Conservation (phyloP, 1,284 basidiomycete species). For the Trichosporon sp. region DNA sequence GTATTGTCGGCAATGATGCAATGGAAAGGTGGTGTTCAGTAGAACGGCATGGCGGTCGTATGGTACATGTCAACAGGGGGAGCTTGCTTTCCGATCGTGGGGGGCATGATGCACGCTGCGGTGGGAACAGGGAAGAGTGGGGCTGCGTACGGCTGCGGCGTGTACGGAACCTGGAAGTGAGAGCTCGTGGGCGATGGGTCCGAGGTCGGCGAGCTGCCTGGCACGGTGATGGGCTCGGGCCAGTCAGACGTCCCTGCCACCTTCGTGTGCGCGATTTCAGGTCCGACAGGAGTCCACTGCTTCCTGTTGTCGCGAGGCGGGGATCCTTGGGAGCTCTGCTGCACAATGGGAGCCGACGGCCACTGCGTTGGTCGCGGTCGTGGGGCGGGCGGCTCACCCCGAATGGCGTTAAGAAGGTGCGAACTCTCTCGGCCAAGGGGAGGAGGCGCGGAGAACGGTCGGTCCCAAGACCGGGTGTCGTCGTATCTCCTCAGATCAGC, state of each 20-base stretch:
- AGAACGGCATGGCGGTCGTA: neutral
- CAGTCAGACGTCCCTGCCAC: neutral
- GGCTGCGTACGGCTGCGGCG: neutral
- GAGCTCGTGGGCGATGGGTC: neutral
- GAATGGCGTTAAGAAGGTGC: neutral
- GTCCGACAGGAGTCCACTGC: neutral
- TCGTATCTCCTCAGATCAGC: neutral
- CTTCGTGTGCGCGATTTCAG: neutral
- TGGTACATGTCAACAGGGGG: constrained; percentile 1
- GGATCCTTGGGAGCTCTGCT: neutral
- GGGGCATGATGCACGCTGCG: neutral
- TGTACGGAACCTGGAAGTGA: neutral
- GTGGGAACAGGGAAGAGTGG: neutral
- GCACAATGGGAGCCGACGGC: neutral
- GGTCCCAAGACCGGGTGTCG: neutral
- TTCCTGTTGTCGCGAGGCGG: neutral
- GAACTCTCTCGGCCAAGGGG: neutral
- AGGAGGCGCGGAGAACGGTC: neutral
- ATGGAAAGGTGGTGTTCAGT: neutral
- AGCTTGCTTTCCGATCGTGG: neutral
- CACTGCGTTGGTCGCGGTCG: neutral
- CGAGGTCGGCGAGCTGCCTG: neutral
- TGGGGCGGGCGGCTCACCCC: neutral
- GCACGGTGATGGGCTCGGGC: neutral
- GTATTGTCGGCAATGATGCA: neutral